Percentiles rank a stretch among this genome's conserved stretches.
Conservation (phyloP, 2,329 filamentous ascomycete species). For the Hypoxylon sp. region DNA sequence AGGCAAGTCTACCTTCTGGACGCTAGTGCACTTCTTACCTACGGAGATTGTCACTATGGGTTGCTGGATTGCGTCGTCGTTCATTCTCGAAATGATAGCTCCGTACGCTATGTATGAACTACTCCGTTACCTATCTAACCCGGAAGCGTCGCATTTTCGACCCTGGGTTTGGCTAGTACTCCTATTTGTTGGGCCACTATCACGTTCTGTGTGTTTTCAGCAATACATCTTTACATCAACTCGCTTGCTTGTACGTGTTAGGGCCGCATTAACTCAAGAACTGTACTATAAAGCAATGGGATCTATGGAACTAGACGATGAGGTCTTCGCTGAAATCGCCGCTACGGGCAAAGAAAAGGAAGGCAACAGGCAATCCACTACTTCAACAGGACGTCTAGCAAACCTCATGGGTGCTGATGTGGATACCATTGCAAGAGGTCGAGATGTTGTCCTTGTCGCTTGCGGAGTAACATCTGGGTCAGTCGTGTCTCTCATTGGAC, state of each 20-base stretch:
- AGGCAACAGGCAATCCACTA: constrained; percentile 52
- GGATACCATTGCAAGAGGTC: constrained; percentile 64
- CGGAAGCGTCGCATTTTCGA: constrained; percentile 58
- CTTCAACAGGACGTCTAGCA: constrained; percentile 64
- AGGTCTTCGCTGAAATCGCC: constrained; percentile 57
- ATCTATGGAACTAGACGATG: constrained; percentile 70
- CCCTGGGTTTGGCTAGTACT: constrained; percentile 67
- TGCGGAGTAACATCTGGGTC: constrained; percentile 63
- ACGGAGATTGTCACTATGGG: constrained; percentile 61
- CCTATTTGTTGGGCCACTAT: constrained; percentile 64
- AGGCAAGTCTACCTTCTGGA: constrained; percentile 60
- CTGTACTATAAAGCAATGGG: constrained; percentile 67
- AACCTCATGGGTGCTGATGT: constrained; percentile 71
- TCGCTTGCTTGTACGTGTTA: constrained; percentile 67
- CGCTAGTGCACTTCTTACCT: constrained; percentile 59
- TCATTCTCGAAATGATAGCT: constrained; percentile 62
- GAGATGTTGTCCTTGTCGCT: constrained; percentile 63
- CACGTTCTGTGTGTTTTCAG: constrained; percentile 64
- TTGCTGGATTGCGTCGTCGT: constrained; percentile 55
- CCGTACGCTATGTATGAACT: constrained; percentile 67
- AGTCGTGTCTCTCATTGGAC: constrained; percentile 61
- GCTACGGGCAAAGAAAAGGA: constrained; percentile 46
- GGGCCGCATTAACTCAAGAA: constrained; percentile 69
- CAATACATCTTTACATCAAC: constrained; percentile 70
- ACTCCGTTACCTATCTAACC: constrained; percentile 63